Evolutionary conservation across 2,329 filamentous ascomycete species (phyloP).

Genomic region (Verticillium nonalfalfae): DNA sequence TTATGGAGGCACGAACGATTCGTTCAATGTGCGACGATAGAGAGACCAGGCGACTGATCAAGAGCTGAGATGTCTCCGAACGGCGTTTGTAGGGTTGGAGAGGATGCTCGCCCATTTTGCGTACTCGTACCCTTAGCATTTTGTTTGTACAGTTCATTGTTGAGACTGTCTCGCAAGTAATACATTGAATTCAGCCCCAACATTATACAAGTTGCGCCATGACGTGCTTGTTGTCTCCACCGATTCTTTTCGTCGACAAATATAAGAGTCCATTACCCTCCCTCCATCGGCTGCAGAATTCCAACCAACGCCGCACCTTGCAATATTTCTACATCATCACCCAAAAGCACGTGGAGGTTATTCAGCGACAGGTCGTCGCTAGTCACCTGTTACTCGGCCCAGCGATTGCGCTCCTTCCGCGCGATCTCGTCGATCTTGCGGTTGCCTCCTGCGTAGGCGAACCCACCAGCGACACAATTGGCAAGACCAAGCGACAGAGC

Average conservation of each 20-base stretch:
- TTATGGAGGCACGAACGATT: not conserved
- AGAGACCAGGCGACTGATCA: slow-evolving; percentile 36
- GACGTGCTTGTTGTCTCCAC: not conserved
- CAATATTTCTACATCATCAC: not conserved
- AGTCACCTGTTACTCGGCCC: slow-evolving; percentile 19
- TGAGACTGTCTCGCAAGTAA: not conserved
- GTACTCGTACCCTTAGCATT: not conserved
- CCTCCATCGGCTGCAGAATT: no score
- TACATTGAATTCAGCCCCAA: not conserved
- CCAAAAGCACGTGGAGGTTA: not conserved
- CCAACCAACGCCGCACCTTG: not conserved
- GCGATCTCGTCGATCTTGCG: slow-evolving; percentile 41
- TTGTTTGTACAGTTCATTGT: not conserved
- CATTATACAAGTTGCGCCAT: not conserved
- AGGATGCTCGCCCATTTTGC: not conserved
- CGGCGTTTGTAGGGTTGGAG: not conserved
- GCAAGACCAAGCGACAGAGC: slow-evolving; percentile 42
- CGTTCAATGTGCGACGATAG: slow-evolving; percentile 20
- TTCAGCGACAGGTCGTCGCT: not conserved
- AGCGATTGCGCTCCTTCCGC: slow-evolving; percentile 42
- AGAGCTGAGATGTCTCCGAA: slow-evolving; percentile 49
- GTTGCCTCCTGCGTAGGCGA: slow-evolving; percentile 45
- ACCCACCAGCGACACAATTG: slow-evolving; percentile 43
- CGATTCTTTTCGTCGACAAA: no score
- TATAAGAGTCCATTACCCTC: no score